A percentile compares a stretch with the other conserved stretches of the same genome.
Evolutionary conservation across 345 rosid species (phyloP).

Genomic region (Viola odorata): DNA sequence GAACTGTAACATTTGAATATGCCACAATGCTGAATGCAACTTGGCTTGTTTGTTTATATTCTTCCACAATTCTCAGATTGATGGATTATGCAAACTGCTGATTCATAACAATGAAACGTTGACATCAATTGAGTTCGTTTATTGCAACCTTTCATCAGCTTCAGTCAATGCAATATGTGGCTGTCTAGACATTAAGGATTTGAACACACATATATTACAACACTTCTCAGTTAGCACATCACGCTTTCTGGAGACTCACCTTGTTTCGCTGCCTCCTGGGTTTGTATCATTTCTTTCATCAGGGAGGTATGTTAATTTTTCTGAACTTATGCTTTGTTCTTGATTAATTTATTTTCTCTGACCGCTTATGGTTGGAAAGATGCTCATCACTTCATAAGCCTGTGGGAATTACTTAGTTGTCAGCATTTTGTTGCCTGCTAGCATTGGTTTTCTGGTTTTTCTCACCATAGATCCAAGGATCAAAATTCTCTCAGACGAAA

Average conservation of each 20-base stretch:
- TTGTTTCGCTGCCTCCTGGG: slow-evolving; percentile 33
- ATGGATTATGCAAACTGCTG: slow-evolving; percentile 63
- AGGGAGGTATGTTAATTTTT: slow-evolving; percentile 46
- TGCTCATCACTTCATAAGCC: neutral
- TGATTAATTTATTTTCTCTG: slow-evolving; percentile 4
- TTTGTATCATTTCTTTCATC: slow-evolving; percentile 55
- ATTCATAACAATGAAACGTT: slow-evolving; percentile 56
- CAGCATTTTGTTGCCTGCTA: neutral
- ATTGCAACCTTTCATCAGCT: slow-evolving; percentile 65
- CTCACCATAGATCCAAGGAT: too few relatives aligned
- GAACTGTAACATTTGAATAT: neutral
- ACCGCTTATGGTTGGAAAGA: slow-evolving; percentile 2
- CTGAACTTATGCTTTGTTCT: slow-evolving; percentile 10
- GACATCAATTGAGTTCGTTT: slow-evolving; percentile 60
- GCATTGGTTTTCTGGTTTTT: too few relatives aligned
- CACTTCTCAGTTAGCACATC: slow-evolving; percentile 51
- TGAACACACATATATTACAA: slow-evolving; percentile 37
- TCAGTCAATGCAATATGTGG: slow-evolving; percentile 43
- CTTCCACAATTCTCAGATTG: slow-evolving; percentile 45
- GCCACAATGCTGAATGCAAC: slow-evolving; percentile 1
- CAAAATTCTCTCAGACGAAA: too few relatives aligned
- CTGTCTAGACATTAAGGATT: slow-evolving; percentile 32
- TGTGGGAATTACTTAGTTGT: neutral
- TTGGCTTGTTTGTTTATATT: slow-evolving; percentile 4
- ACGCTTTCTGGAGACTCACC: slow-evolving; percentile 40